Evolutionary conservation across 257 asterid species (phyloP), one percentile per base, ranked within the genome.

Genomic region (Voacanga thouarsii): DNA sequence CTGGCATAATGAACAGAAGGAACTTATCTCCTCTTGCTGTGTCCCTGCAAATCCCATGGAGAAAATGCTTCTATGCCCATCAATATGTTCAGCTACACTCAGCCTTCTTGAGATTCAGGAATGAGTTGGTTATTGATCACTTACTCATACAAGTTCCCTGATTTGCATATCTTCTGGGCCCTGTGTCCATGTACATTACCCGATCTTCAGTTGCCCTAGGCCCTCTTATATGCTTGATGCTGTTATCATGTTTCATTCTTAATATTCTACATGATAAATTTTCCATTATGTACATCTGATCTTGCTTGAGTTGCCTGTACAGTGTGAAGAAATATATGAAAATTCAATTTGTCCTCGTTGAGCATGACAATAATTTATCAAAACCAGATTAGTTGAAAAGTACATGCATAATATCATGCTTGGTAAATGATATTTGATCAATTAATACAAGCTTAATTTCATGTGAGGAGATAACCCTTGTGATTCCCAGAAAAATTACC

Each of bases 191-290:
- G 63, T 26, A n/a, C 0, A 12, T 4, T 4, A 15, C 59, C 66
- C 50, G 63, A 43, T 9, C 68, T 78, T 87, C 87, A 9, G 79
- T 75, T 16, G 78, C 69, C 57, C 80, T 63, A 45, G 82, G 75
- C 53, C 82, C 85, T 82, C 85, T 87, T 53, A 88, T 30, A 12
- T 61, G 76, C 72, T 83, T 33, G 61, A 85, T 59, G 47, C 72
- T 84, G 51, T 60, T 71, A 77, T 86, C 85, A 11, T 53, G 72
- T 75, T 82, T 87, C 75, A 87, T 80, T 64, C 82, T 81, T 0
- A 84, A 80, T 67, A 90, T 80, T 63, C 87, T 91, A 79, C 91
- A 90, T 12, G 85, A 71, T 3, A 87, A 84, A 78, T 88, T 86
- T 79, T 83, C 55, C 61, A 50, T n/a, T 64, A 86, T 84, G 79